These are phyloP conservation scores for Pisolithus microcarpus DNA, from an alignment of 768 basidiomycete genomes.

Conservation along the genomic window DNA sequence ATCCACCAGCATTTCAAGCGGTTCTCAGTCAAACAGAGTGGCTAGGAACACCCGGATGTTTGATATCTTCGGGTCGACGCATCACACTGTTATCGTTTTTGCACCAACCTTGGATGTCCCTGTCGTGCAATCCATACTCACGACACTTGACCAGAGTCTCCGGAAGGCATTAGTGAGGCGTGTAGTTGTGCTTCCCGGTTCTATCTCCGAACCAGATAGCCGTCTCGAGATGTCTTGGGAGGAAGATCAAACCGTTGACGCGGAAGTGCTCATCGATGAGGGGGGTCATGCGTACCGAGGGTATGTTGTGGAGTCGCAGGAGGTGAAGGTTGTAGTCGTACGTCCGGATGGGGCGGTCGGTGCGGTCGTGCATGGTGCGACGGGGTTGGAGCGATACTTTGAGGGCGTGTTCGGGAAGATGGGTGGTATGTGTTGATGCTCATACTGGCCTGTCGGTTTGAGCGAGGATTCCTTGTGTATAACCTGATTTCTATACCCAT, in stretches of 20 bases:
- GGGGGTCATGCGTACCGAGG: background rate
- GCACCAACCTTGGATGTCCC: conserved; percentile 7
- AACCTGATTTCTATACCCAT: too few relatives aligned
- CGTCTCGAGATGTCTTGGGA: too few relatives aligned
- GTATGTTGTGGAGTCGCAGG: background rate
- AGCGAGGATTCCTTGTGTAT: too few relatives aligned
- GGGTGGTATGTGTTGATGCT: too few relatives aligned
- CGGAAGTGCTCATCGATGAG: background rate
- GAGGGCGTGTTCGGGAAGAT: conserved; percentile 12
- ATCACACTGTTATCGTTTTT: conserved; percentile 40
- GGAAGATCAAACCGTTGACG: background rate
- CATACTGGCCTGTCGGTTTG: too few relatives aligned
- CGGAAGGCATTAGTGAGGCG: background rate
- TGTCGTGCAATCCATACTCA: background rate
- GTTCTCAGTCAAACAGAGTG: too few relatives aligned
- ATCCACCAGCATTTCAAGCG: too few relatives aligned
- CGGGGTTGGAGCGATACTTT: background rate
- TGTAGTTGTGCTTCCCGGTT: background rate
- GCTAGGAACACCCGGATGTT: background rate
- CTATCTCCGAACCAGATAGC: background rate
- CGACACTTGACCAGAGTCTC: background rate
- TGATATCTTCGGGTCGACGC: too few relatives aligned
- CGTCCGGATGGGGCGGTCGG: conserved; percentile 39
- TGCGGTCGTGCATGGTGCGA: conserved; percentile 23
- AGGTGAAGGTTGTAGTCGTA: conserved; percentile 19